Percentiles rank a stretch among this genome's conserved stretches.
These are phyloP conservation scores for Tricholoma saponaceum DNA, from an alignment of 768 basidiomycete species.

Conservation along the genomic window DNA sequence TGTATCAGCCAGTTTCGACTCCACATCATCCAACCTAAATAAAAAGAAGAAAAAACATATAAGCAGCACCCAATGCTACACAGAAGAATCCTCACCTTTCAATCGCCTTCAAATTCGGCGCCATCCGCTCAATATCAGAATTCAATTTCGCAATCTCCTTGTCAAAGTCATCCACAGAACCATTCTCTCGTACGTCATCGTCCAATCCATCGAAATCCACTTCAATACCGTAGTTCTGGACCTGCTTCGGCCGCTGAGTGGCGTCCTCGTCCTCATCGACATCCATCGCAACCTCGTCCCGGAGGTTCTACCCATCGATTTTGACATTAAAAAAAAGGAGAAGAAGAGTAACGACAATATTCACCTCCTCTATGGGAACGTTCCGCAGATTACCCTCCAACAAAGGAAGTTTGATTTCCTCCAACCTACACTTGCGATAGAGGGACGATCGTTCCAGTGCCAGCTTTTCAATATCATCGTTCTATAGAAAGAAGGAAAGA, in stretches of 20 bases:
- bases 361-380: conserved; percentile 93
- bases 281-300: conserved; percentile 88
- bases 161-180: conserved; percentile 69
- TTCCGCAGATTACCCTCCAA: conserved; percentile 70
- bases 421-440: conserved; percentile 90
- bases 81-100: conserved; percentile 55
- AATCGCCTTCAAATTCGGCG: conserved; percentile 95
- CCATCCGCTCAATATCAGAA: conserved; percentile 87
- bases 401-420: conserved; percentile 85
- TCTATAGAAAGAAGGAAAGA: conserved; percentile 14
- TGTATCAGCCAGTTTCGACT: conserved; percentile 80
- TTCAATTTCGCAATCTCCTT: conserved; percentile 64
- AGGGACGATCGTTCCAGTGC: conserved; percentile 80
- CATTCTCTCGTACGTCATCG: conserved; percentile 73
- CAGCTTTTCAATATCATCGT: conserved; percentile 86
- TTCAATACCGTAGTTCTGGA: conserved; percentile 84
- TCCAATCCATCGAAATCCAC: conserved; percentile 76
- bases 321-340: conserved; percentile 4
- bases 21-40: conserved; percentile 78
- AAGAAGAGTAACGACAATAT: conserved; percentile 8
- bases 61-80: not conserved
- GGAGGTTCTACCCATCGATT: conserved; percentile 53
- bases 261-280: conserved; percentile 86
- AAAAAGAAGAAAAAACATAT: not conserved
- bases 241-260: conserved; percentile 66